Conservation (phyloP, 306 rosid species). For the Pueraria montana region DNA sequence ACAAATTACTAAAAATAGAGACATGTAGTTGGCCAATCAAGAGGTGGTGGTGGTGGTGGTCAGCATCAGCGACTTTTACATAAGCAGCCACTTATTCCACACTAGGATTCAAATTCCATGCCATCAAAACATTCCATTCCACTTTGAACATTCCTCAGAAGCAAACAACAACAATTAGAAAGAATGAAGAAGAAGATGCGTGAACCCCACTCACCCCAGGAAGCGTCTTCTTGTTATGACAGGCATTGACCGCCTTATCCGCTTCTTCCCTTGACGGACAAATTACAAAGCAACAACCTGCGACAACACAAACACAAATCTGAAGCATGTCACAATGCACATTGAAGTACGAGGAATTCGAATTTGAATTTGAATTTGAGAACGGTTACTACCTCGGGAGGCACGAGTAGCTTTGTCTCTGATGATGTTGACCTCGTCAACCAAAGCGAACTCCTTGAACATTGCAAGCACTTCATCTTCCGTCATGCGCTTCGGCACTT, state of each 20-base stretch:
- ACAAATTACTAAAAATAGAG: conserved; percentile 38
- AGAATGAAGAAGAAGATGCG: not conserved
- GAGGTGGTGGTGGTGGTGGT: not conserved
- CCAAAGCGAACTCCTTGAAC: conserved; percentile 90
- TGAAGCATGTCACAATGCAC: not conserved
- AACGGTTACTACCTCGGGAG: conserved; percentile 73
- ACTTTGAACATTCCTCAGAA: not conserved
- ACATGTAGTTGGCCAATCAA: conserved; percentile 26
- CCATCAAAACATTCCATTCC: not conserved
- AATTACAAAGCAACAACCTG: conserved; percentile 94
- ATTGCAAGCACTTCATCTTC: conserved; percentile 88
- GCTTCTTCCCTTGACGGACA: conserved; percentile 97
- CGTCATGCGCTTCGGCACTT: conserved; percentile 95
- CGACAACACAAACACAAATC: conserved; percentile 3
- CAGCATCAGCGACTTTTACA: conserved; percentile 26
- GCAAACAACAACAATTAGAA: not conserved
- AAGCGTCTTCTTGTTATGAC: conserved; percentile 91
- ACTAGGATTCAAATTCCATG: not conserved
- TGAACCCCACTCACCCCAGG: conserved; percentile 65
- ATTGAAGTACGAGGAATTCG: conserved; percentile 29
- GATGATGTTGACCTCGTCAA: conserved; percentile 98
- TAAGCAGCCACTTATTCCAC: not conserved
- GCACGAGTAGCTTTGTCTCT: conserved; percentile 90
- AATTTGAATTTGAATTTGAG: not conserved
- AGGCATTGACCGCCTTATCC: conserved; percentile 95